Evolutionary conservation across 805 yeast genomes (phyloP), one percentile per base, ranked within the genome.

Genomic region (Yarrowia bubula): DNA sequence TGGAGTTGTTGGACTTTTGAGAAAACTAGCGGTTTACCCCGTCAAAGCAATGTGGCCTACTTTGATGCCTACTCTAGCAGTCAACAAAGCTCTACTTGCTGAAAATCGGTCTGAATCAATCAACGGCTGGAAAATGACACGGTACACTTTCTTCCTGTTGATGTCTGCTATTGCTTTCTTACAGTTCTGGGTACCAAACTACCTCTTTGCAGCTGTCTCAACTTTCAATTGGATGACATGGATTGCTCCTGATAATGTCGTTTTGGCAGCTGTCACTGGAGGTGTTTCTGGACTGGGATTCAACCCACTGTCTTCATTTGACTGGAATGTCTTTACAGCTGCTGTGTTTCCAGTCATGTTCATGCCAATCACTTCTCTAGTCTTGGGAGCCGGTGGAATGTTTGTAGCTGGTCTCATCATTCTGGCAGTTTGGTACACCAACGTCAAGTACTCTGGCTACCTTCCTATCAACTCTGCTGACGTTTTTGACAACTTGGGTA

Each of bases 141-240:
- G 86, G 64, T 80, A 79, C 69, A 75, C 73, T 55, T 81, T 84
- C 68, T 86, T 86, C 74, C 67, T 77, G 37, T 57, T 76, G 33
- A 78, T 77, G 3, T 77, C 83, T 63, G 53, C 70, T 14, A 73
- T 75, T 13, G 73, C 80, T 31, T 85, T 86, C 69, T 67, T 80
- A 2, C 87, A 86, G 81, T 84, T 84, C 71, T 86, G 88, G 85
- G 75, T 88, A 68, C 90, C 91, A 3, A 88, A 86, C 64, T 86
- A 78, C 70, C 77, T 88, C 18, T 51, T 51, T 14, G 22, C n/a
- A 18, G 58, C 58, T n/a, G 77, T 88, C 65, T 79, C 85, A 0
- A 81, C 82, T 69, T 88, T 89, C 75, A 82, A 79, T 69, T 85
- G 88, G 89, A 78, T 83, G 69, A 78, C 83, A 7, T 85, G 87